A percentile compares a stretch with the other conserved stretches of the same genome.
Conservation (phyloP, 192 early-diverging fungal species). For the Coemansia sp. region DNA sequence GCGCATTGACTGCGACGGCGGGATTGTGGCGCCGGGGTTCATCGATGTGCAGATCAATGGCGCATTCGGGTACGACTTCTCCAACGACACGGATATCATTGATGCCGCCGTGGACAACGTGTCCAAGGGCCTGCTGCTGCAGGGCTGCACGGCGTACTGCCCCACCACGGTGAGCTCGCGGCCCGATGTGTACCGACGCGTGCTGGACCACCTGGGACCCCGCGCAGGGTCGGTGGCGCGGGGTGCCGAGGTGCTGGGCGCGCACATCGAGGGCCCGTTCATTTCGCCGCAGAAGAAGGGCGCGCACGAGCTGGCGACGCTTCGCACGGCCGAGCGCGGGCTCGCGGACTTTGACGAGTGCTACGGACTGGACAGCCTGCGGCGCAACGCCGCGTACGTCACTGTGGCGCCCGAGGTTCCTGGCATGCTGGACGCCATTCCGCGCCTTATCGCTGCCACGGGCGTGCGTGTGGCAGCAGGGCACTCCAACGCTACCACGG, state of each 20-base stretch:
- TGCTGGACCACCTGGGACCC: constrained; percentile 55
- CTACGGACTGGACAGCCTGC: constrained; percentile 64
- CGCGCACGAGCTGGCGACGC: constrained; percentile 63
- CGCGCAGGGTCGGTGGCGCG: constrained; percentile 57
- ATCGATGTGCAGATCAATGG: constrained; percentile 83
- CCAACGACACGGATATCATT: constrained; percentile 58
- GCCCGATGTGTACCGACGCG: constrained; percentile 67
- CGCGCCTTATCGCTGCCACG: constrained; percentile 56
- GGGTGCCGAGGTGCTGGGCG: constrained; percentile 70
- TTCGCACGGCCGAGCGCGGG: constrained; percentile 60
- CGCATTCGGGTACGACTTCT: constrained; percentile 77
- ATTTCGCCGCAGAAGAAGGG: constrained; percentile 70
- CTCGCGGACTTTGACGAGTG: constrained; percentile 62
- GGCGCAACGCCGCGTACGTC: constrained; percentile 60
- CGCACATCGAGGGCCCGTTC: constrained; percentile 68
- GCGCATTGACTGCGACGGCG: constrained; percentile 66
- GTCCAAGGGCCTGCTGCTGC: constrained; percentile 68
- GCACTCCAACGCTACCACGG: constrained; percentile 64
- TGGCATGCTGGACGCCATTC: constrained; percentile 63
- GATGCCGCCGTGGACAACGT: constrained; percentile 62
- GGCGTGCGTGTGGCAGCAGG: constrained; percentile 65
- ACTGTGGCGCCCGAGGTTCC: constrained; percentile 78
- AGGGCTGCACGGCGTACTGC: constrained; percentile 77
- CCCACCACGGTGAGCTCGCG: constrained; percentile 75
- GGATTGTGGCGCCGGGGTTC: constrained; percentile 73